A percentile compares a stretch with the other conserved stretches of the same genome.
phyloP scores from a whole-genome alignment of 805 yeast genomes.

The Wickerhamiella parazyma region DNA sequence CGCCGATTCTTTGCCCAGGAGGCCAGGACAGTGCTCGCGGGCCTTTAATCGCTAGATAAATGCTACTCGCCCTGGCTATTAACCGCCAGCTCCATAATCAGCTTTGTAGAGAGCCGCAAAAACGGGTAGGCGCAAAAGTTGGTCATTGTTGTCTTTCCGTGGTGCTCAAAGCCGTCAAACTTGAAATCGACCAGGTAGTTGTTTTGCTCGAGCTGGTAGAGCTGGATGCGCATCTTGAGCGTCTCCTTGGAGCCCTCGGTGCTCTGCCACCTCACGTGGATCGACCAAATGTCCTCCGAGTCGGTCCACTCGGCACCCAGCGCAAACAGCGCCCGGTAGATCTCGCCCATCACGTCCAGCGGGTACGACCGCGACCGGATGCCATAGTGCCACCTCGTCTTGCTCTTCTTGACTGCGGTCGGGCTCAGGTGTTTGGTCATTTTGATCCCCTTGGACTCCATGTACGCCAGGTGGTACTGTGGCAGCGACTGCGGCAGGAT shows the following conservation, averaged over 20 bases:
- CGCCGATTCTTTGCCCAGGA: slow-evolving; percentile 10
- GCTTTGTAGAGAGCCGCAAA: slow-evolving; percentile 76
- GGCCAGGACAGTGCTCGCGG: slow-evolving; percentile 8
- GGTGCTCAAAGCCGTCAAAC: slow-evolving; percentile 88
- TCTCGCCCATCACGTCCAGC: slow-evolving; percentile 96
- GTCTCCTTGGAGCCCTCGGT: slow-evolving; percentile 33
- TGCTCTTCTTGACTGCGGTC: slow-evolving; percentile 63
- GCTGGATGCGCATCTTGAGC: slow-evolving; percentile 94
- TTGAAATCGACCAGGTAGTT: slow-evolving; percentile 93
- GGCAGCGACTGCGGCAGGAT: slow-evolving; percentile 89
- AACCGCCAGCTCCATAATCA: slow-evolving; percentile 94
- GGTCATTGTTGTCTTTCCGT: slow-evolving; percentile 10
- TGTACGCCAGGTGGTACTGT: slow-evolving; percentile 83
- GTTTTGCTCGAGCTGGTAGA: slow-evolving; percentile 90
- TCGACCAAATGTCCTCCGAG: slow-evolving; percentile 93
- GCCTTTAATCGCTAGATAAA: neutral
- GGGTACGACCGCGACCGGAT: slow-evolving; percentile 93
- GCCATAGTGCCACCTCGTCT: slow-evolving; percentile 98
- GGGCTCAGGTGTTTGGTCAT: slow-evolving; percentile 31
- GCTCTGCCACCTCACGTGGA: slow-evolving; percentile 86
- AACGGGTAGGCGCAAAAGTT: slow-evolving; percentile 95
- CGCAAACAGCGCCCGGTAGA: slow-evolving; percentile 82
- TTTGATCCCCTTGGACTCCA: slow-evolving; percentile 47
- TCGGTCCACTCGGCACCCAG: slow-evolving; percentile 98
- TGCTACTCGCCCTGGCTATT: slow-evolving; percentile 50